Conservation (phyloP, 2,329 filamentous ascomycete species). For the Fusarium miscanthi region DNA sequence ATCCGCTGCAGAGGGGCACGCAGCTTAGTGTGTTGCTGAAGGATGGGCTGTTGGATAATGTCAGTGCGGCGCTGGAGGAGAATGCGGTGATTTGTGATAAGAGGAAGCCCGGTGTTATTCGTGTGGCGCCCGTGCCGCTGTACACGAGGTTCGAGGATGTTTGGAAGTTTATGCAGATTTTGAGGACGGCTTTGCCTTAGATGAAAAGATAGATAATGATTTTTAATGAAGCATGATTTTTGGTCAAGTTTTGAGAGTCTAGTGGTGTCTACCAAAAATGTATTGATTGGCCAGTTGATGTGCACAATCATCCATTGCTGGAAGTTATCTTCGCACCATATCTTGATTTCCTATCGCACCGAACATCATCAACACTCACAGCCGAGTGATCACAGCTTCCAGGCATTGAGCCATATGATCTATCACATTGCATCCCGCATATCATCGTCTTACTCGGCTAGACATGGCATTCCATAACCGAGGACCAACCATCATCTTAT, state of each 20-base stretch:
- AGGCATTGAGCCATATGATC: background rate
- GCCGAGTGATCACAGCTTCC: no score
- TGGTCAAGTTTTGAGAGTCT: fast-evolving
- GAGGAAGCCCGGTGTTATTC: conserved; percentile 84
- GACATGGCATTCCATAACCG: conserved; percentile 1
- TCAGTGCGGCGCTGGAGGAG: conserved; percentile 72
- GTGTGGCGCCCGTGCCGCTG: conserved; percentile 84
- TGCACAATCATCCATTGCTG: background rate
- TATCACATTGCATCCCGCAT: background rate
- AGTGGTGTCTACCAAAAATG: background rate
- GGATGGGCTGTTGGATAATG: conserved; percentile 75
- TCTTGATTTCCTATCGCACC: background rate
- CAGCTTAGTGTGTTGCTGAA: conserved; percentile 81
- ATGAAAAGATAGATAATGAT: conserved; percentile 4
- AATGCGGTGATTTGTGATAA: conserved; percentile 83
- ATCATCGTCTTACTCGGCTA: conserved; percentile 12
- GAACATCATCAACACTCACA: no score
- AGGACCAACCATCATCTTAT: background rate
- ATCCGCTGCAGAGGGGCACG: conserved; percentile 76
- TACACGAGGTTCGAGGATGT: conserved; percentile 86
- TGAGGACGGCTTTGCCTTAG: conserved; percentile 50
- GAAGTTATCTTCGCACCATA: background rate
- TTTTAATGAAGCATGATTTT: conserved; percentile 14
- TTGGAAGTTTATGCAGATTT: conserved; percentile 58
- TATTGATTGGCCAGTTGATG: background rate